Conservation (phyloP, 768 basidiomycete genomes). For the Mycena venus region DNA sequence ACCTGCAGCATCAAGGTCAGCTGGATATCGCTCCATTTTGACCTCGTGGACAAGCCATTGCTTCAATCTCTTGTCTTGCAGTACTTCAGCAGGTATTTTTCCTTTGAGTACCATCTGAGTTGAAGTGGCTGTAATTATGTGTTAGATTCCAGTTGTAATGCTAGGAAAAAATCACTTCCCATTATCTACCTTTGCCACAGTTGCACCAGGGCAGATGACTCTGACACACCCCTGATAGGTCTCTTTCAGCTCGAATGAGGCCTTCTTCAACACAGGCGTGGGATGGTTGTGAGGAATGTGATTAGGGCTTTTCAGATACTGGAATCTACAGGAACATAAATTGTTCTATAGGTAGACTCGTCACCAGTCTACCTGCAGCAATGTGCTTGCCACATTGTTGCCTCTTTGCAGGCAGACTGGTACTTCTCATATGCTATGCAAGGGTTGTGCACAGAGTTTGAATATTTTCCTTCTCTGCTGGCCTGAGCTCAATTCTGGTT, state of each 20-base stretch:
- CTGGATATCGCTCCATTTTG: neutral
- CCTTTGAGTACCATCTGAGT: neutral
- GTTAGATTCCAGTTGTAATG: too few species aligned
- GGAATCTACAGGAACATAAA: slow-evolving; percentile 10
- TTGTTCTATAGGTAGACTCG: neutral
- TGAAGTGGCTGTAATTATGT: neutral
- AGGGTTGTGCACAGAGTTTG: too few species aligned
- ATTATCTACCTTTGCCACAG: slow-evolving; percentile 16
- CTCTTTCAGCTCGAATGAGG: neutral
- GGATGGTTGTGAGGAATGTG: slow-evolving; percentile 13
- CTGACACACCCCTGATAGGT: neutral
- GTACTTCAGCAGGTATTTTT: neutral
- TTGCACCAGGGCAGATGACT: slow-evolving; percentile 13
- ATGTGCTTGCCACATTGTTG: too few species aligned
- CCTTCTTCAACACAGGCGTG: slow-evolving; percentile 2
- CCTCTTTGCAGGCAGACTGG: too few species aligned
- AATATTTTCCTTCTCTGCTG: too few species aligned
- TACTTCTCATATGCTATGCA: too few species aligned
- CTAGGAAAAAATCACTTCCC: neutral
- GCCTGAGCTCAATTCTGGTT: too few species aligned
- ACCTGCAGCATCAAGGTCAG: neutral
- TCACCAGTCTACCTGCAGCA: too few species aligned
- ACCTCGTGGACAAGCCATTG: neutral
- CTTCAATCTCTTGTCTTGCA: neutral
- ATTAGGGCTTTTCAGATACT: neutral